Conservation (phyloP, 345 rosid species). For the Brassica nigra region DNA sequence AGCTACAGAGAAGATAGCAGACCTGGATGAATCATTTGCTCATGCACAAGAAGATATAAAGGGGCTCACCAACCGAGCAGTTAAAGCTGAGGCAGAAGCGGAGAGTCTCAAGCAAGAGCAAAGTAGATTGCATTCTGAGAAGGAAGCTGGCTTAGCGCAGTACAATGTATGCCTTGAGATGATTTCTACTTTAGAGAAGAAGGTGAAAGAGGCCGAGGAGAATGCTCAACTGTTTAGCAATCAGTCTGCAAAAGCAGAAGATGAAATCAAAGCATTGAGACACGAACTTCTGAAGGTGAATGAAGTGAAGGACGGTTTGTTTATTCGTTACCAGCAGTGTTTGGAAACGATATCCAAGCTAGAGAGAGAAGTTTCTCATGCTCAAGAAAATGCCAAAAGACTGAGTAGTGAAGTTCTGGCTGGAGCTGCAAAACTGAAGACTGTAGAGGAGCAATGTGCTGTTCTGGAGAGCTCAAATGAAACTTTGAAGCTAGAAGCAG, state of each 20-base stretch:
- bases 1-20: conserved; percentile 63
- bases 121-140: conserved; percentile 62
- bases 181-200: conserved; percentile 62
- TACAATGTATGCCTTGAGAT: conserved; percentile 64
- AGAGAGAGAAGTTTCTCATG: conserved; percentile 59
- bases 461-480: conserved; percentile 66
- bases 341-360: conserved; percentile 62
- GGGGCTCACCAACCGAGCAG: conserved; percentile 53
- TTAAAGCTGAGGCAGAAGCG: conserved; percentile 65
- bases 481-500: conserved; percentile 68
- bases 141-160: conserved; percentile 59
- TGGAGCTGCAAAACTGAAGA: conserved; percentile 59
- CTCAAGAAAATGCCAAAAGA: conserved; percentile 57
- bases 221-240: conserved; percentile 50
- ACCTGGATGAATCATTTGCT: conserved; percentile 51
- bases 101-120: conserved; percentile 59
- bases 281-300: conserved; percentile 56
- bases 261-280: conserved; percentile 59
- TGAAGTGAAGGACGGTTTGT: conserved; percentile 65
- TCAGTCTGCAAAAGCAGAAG: conserved; percentile 61
- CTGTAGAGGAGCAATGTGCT: conserved; percentile 56
- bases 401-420: conserved; percentile 60
- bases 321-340: conserved; percentile 60
- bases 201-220: conserved; percentile 63
- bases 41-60: conserved; percentile 53